These are phyloP conservation scores for Candida freyschussii DNA, from an alignment of 1,139 yeast genomes.

Conservation along the genomic window DNA sequence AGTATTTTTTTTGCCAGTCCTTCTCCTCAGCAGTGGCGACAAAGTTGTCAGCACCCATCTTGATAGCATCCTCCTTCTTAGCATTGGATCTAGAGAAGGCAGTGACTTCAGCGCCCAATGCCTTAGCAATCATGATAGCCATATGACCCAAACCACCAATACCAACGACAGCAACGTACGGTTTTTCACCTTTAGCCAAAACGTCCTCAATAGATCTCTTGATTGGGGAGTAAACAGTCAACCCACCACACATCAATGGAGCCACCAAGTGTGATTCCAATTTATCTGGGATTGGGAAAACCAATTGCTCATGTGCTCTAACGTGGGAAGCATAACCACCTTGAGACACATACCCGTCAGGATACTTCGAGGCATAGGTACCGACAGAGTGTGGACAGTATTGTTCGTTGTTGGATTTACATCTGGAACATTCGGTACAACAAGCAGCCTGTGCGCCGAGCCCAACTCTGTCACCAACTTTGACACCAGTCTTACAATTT, in stretches of 20 bases:
- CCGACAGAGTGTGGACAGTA: constrained; percentile 40
- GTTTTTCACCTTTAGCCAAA: constrained; percentile 26
- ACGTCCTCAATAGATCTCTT: constrained; percentile 38
- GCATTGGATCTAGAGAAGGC: constrained; percentile 47
- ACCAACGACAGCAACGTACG: constrained; percentile 51
- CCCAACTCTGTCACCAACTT: constrained; percentile 46
- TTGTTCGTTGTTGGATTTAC: constrained; percentile 39
- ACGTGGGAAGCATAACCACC: constrained; percentile 54
- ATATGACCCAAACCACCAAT: constrained; percentile 61
- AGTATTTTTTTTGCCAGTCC: constrained; percentile 35
- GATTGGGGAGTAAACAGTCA: constrained; percentile 49
- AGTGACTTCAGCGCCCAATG: constrained; percentile 52
- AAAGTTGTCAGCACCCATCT: constrained; percentile 49
- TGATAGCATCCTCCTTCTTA: constrained; percentile 47
- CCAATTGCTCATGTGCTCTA: constrained; percentile 43
- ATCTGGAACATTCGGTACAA: constrained; percentile 43
- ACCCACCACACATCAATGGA: constrained; percentile 50
- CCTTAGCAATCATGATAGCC: constrained; percentile 53
- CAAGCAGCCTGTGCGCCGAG: constrained; percentile 46
- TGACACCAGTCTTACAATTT: constrained; percentile 30
- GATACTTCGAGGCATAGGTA: constrained; percentile 39
- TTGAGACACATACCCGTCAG: constrained; percentile 42
- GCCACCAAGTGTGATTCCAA: constrained; percentile 40
- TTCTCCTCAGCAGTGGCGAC: constrained; percentile 43
- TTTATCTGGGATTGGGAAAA: constrained; percentile 44